phyloP scores from a whole-genome alignment of 345 rosid species.

The Sonneratia alba region DNA sequence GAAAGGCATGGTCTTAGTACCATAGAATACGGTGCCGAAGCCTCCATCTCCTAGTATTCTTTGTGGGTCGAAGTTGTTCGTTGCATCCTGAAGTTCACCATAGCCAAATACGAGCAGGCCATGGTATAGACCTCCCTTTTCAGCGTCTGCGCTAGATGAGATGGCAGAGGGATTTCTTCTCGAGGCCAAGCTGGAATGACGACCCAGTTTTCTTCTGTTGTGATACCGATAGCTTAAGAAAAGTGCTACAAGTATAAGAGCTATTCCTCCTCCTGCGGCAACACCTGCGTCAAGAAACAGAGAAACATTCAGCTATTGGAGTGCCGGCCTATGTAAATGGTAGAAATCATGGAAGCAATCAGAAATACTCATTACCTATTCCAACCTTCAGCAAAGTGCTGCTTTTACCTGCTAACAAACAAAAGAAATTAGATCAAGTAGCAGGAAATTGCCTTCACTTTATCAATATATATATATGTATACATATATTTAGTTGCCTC shows the following conservation, averaged over 20 bases:
- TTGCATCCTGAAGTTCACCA: background rate
- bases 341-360: background rate
- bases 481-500: no score
- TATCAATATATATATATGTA: no score
- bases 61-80: background rate
- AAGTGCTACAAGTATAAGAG: background rate
- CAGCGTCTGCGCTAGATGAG: conserved; percentile 33
- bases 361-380: background rate
- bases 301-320: background rate
- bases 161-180: conserved; percentile 28
- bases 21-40: conserved; percentile 1
- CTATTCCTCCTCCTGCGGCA: background rate
- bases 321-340: background rate
- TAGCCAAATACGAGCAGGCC: background rate
- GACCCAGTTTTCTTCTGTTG: conserved; percentile 15
- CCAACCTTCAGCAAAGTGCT: background rate
- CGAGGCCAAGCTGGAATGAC: conserved; percentile 22
- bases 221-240: conserved; percentile 19
- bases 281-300: background rate
- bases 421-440: no score
- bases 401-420: background rate
- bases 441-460: no score
- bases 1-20: background rate
- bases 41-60: conserved; percentile 2
- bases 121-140: conserved; percentile 25